phyloP scores from a whole-genome alignment of 176 grass and related monocot species.

The bread wheat (Triticum aestivum) region IWGSC_CS_RefSeq_v2.1 NC_057807.1:492566736-492567235 shows the following conservation, averaged over 20 bases:
- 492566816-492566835: no score
- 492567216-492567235: no score
- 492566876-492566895: not conserved
- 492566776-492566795: no score
- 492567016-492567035: slow-evolving; percentile 1
- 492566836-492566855: not conserved
- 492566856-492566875: not conserved
- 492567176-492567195: not conserved
- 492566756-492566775: no score
- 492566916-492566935: not conserved
- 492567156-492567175: not conserved
- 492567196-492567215: not conserved
- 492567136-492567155: not conserved
- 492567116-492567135: not conserved
- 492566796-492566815: no score
- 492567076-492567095: slow-evolving; percentile 11
- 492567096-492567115: not conserved
- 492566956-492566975: slow-evolving; percentile 21
- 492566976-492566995: slow-evolving; percentile 20
- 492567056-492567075: not conserved
- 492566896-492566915: slow-evolving; percentile 21
- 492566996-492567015: not conserved
- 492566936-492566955: not conserved
- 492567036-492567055: slow-evolving; percentile 4
- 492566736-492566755: no score